These are phyloP conservation scores for Selenicereus undatus DNA, from an alignment of 148 eudicot genomes.

Conservation along the genomic window DNA sequence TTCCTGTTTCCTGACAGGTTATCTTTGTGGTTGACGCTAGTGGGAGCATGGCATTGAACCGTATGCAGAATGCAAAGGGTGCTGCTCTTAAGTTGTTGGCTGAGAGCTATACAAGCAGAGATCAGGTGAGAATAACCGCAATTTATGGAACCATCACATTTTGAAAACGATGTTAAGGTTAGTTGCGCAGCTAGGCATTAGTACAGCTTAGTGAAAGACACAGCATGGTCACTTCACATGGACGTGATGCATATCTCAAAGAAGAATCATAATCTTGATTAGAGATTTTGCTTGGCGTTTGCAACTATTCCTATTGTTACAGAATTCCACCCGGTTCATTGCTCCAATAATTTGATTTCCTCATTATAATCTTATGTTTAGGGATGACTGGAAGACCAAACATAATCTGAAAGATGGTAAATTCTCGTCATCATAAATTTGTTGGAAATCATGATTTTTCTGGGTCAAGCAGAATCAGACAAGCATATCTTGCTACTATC, in stretches of 20 bases:
- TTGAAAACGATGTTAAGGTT: background rate
- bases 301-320: background rate
- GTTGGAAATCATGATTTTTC: no score
- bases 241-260: background rate
- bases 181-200: background rate
- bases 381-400: no score
- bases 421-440: no score
- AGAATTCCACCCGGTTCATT: no score
- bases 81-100: constrained; percentile 94
- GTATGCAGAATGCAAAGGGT: constrained; percentile 99
- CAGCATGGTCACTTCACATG: background rate
- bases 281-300: background rate
- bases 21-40: constrained; percentile 99
- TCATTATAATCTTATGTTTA: no score
- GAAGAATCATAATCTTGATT: background rate
- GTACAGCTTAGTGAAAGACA: background rate
- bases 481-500: no score
- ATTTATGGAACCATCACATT: background rate
- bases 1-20: constrained; percentile 45
- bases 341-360: no score
- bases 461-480: no score
- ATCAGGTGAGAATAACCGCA: constrained; percentile 56
- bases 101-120: constrained; percentile 98
- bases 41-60: constrained; percentile 98
- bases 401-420: no score